Percentiles rank a stretch among this genome's conserved stretches.
Evolutionary conservation across 345 rosid genomes (phyloP).

Genomic region (Physaria fendleri): DNA sequence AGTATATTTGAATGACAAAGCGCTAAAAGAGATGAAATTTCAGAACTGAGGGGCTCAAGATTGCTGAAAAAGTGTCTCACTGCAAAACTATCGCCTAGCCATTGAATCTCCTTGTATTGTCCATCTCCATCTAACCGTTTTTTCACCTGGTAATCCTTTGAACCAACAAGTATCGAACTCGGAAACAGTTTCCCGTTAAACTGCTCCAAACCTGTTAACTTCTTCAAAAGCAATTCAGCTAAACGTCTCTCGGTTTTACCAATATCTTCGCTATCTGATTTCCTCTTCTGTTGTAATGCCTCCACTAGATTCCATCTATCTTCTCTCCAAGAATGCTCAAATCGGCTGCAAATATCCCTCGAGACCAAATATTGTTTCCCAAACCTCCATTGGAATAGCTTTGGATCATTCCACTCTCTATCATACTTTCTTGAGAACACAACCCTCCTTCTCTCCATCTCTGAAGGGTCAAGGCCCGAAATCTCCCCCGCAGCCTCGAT

Average conservation of each 20-base stretch:
- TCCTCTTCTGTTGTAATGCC: slow-evolving; percentile 51
- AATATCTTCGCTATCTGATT: slow-evolving; percentile 24
- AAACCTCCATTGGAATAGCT: slow-evolving; percentile 63
- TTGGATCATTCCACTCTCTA: slow-evolving; percentile 63
- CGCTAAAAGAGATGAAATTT: slow-evolving; percentile 51
- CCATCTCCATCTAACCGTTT: slow-evolving; percentile 46
- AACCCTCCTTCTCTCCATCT: slow-evolving; percentile 69
- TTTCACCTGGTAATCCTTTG: slow-evolving; percentile 63
- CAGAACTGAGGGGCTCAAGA: slow-evolving; percentile 42
- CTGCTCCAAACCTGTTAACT: slow-evolving; percentile 37
- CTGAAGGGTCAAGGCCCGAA: slow-evolving; percentile 74
- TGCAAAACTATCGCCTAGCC: slow-evolving; percentile 69
- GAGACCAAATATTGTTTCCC: slow-evolving; percentile 76
- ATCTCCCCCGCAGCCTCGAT: slow-evolving; percentile 72
- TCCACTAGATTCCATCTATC: slow-evolving; percentile 76
- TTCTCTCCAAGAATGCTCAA: slow-evolving; percentile 62
- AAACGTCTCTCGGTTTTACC: slow-evolving; percentile 51
- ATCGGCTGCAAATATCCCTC: slow-evolving; percentile 36
- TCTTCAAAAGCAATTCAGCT: slow-evolving; percentile 57
- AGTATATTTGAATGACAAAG: slow-evolving; percentile 78
- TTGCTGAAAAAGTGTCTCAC: slow-evolving; percentile 58
- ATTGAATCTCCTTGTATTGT: slow-evolving; percentile 74
- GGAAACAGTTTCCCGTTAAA: slow-evolving; percentile 49
- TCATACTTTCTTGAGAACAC: slow-evolving; percentile 63
- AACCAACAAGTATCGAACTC: slow-evolving; percentile 48